Conservation (phyloP, 768 basidiomycete species). For the Xanthoconium purpureum region DNA sequence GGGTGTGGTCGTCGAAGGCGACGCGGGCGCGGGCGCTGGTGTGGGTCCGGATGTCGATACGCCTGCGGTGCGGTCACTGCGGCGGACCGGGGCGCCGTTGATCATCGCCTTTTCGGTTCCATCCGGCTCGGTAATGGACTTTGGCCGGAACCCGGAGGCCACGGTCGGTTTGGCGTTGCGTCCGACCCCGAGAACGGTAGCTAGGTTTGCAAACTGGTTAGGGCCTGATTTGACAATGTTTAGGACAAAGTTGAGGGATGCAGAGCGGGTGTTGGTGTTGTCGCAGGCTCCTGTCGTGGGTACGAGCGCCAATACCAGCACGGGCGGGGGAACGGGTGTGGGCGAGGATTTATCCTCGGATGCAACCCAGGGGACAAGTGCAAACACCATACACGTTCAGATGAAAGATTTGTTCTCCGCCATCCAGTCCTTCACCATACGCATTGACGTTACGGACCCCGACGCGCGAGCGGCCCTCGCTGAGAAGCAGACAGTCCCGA, state of each 20-base stretch:
- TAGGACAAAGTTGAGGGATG: constrained; percentile 11
- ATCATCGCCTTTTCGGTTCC: constrained; percentile 20
- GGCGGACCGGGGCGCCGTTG: constrained; percentile 17
- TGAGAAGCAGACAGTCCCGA: constrained; percentile 4
- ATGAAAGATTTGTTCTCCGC: constrained; percentile 10
- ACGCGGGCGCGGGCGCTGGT: neutral
- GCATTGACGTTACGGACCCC: constrained; percentile 20
- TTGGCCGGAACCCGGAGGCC: constrained; percentile 1
- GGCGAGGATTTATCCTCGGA: neutral
- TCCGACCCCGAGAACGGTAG: constrained; percentile 1
- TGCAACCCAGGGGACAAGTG: neutral
- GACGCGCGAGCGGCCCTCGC: constrained; percentile 13
- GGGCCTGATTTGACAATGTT: constrained; percentile 20
- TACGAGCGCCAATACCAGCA: neutral
- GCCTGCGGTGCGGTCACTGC: neutral
- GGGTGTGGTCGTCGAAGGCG: constrained; percentile 8
- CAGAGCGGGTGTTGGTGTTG: constrained; percentile 17
- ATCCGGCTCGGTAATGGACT: constrained; percentile 11
- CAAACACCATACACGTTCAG: constrained; percentile 10
- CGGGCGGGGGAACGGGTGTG: neutral
- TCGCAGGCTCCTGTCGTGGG: constrained; percentile 9
- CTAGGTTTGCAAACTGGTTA: constrained; percentile 7
- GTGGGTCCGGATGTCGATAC: neutral
- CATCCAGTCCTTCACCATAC: constrained; percentile 14
- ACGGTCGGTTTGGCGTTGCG: constrained; percentile 17